phyloP scores from a whole-genome alignment of 257 asterid species.

The Solanum habrochaites region DNA sequence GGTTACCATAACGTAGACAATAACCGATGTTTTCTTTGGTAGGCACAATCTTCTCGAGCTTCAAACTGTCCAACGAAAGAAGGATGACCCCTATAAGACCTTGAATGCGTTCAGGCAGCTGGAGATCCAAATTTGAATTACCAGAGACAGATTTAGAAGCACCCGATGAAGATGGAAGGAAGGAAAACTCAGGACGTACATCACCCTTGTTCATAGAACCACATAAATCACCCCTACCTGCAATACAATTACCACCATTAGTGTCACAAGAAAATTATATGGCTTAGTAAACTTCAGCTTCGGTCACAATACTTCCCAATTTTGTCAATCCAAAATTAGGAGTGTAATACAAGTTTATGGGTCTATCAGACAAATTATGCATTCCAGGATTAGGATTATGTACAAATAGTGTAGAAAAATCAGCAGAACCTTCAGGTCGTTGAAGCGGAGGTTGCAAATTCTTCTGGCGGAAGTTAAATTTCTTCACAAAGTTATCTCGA shows the following conservation, averaged over 20 bases:
- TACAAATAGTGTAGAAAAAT: neutral
- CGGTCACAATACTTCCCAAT: neutral
- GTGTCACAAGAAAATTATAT: neutral
- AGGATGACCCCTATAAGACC: slow-evolving; percentile 25
- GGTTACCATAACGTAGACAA: slow-evolving; percentile 42
- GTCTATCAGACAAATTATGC: neutral
- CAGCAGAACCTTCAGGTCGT: neutral
- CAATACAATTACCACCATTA: neutral
- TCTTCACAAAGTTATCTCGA: neutral
- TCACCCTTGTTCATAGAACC: neutral
- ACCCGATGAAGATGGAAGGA: neutral
- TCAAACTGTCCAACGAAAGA: slow-evolving; percentile 30
- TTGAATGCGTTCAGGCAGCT: slow-evolving; percentile 10
- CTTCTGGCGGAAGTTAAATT: neutral
- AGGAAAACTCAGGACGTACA: neutral
- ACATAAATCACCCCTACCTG: neutral
- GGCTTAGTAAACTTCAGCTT: neutral
- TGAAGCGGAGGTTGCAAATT: neutral
- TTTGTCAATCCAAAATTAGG: neutral
- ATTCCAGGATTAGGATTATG: neutral
- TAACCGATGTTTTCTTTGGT: slow-evolving; percentile 31
- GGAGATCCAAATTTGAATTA: slow-evolving; percentile 3
- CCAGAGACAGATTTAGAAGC: neutral
- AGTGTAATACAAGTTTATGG: neutral
- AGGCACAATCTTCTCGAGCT: slow-evolving; percentile 37